These are phyloP conservation scores for Ophiostoma tasmaniense DNA, from an alignment of 2,329 filamentous ascomycete genomes.

Conservation along the genomic window DNA sequence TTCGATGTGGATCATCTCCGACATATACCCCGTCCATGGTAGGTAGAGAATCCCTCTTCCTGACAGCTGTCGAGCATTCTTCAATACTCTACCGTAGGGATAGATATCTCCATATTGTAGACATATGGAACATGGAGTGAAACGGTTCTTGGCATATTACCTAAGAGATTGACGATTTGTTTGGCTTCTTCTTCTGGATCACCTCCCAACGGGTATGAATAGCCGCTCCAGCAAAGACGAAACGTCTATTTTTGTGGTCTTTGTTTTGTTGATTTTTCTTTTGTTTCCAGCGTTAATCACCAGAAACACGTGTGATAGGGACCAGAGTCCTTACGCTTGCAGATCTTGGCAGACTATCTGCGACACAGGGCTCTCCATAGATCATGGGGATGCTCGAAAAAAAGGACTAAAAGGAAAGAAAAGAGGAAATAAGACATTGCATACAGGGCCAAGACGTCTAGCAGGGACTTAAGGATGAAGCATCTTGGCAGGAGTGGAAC, in stretches of 20 bases:
- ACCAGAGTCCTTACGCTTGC: not conserved
- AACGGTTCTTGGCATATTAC: constrained; percentile 2
- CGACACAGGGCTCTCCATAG: not conserved
- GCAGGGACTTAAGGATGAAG: not conserved
- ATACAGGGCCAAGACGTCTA: not conserved
- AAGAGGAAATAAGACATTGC: not conserved
- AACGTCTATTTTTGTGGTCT: not conserved
- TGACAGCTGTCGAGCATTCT: too few species aligned
- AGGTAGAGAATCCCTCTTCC: too few species aligned
- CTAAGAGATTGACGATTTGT: not conserved
- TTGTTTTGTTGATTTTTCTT: not conserved
- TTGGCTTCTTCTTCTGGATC: not conserved
- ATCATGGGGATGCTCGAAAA: not conserved
- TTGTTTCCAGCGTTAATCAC: not conserved
- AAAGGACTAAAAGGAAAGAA: not conserved
- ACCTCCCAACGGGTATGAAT: not conserved
- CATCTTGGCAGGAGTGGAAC: constrained; percentile 4
- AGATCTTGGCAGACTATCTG: not conserved
- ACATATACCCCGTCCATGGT: not conserved
- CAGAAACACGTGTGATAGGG: not conserved
- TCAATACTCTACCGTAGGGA: too few species aligned
- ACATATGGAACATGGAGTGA: not conserved
- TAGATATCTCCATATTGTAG: not conserved
- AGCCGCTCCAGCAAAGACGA: not conserved
- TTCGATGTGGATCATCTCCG: not conserved